Evolutionary conservation across 169 alveolate genomes (phyloP).

Genomic region (Besnoitia besnoiti): DNA sequence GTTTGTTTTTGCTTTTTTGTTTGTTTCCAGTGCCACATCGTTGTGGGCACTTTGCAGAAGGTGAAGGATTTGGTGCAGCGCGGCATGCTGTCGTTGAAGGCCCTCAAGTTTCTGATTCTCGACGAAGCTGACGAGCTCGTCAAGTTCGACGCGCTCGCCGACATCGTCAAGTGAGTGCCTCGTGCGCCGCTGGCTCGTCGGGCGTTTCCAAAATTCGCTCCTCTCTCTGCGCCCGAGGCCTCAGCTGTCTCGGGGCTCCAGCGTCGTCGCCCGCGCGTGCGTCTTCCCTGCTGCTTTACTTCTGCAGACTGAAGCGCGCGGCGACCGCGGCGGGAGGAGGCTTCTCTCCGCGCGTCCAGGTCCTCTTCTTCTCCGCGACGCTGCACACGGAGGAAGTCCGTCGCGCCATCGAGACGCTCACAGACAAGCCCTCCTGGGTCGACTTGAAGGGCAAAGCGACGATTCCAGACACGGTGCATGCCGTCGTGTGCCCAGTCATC

Average conservation of each 20-base stretch:
- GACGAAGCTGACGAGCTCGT: constrained; percentile 76
- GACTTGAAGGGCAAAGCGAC: constrained; percentile 59
- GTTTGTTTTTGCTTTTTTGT: not conserved
- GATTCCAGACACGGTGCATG: constrained; percentile 55
- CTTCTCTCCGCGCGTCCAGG: constrained; percentile 57
- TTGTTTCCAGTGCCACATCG: constrained; percentile 43
- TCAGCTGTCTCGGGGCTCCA: not conserved
- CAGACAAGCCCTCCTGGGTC: constrained; percentile 48
- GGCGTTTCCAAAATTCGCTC: not conserved
- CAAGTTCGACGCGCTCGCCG: constrained; percentile 72
- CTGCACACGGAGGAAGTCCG: constrained; percentile 66
- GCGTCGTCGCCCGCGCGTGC: not conserved
- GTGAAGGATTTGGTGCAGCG: constrained; percentile 21
- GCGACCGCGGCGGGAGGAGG: constrained; percentile 39
- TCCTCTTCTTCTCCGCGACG: constrained; percentile 73
- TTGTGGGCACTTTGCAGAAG: constrained; percentile 73
- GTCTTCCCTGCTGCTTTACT: not conserved
- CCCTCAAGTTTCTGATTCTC: constrained; percentile 61
- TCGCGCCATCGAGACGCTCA: constrained; percentile 21
- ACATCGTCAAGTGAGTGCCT: constrained; percentile 44
- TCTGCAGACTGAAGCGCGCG: not conserved
- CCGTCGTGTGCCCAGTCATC: not conserved
- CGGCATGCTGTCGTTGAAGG: constrained; percentile 48
- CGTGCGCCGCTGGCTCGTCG: not conserved
- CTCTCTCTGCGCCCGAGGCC: not conserved